Percentiles rank a stretch among this genome's conserved stretches.
phyloP scores from a whole-genome alignment of 1,284 basidiomycete genomes.

The Phellopilus nigrolimitatus region DNA sequence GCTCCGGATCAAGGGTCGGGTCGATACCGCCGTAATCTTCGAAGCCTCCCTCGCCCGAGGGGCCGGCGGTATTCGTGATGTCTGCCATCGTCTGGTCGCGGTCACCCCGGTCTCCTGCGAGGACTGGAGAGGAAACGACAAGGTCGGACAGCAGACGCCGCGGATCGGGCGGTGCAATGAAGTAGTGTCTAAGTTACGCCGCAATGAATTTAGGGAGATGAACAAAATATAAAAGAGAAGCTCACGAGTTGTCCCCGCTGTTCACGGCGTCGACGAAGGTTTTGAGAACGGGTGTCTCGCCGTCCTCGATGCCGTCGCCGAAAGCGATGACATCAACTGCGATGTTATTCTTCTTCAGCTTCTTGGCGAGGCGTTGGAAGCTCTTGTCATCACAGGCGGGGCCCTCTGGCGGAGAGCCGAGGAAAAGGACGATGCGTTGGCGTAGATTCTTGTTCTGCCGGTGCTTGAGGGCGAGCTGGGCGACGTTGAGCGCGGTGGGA shows the following conservation, averaged over 20 bases:
- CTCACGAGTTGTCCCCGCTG: conserved; percentile 80
- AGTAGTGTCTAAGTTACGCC: conserved; percentile 59
- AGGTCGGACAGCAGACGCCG: conserved; percentile 78
- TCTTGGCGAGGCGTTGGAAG: conserved; percentile 88
- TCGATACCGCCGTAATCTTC: conserved; percentile 87
- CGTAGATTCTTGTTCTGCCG: conserved; percentile 98
- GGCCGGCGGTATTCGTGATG: conserved; percentile 39
- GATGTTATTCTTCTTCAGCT: conserved; percentile 99
- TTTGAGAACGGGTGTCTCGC: conserved; percentile 57
- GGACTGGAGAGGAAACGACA: conserved; percentile 77
- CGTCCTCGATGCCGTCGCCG: conserved; percentile 65
- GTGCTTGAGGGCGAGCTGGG: conserved; percentile 96
- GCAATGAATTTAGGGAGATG: conserved; percentile 3
- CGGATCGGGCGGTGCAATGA: conserved; percentile 75
- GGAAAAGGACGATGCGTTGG: conserved; percentile 91
- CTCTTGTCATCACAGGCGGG: conserved; percentile 64
- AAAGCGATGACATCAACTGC: conserved; percentile 89
- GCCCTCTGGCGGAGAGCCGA: conserved; percentile 81
- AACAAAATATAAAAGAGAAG: conserved; percentile 20
- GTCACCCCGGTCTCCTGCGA: conserved; percentile 72
- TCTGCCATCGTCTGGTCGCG: conserved; percentile 55
- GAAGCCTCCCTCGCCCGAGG: conserved; percentile 42
- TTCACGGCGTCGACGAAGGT: conserved; percentile 76
- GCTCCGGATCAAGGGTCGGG: conserved; percentile 91
- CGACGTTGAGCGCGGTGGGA: conserved; percentile 86